Evolutionary conservation across 2,329 filamentous ascomycete genomes (phyloP).

Genomic region (Beauveria medogensis): DNA sequence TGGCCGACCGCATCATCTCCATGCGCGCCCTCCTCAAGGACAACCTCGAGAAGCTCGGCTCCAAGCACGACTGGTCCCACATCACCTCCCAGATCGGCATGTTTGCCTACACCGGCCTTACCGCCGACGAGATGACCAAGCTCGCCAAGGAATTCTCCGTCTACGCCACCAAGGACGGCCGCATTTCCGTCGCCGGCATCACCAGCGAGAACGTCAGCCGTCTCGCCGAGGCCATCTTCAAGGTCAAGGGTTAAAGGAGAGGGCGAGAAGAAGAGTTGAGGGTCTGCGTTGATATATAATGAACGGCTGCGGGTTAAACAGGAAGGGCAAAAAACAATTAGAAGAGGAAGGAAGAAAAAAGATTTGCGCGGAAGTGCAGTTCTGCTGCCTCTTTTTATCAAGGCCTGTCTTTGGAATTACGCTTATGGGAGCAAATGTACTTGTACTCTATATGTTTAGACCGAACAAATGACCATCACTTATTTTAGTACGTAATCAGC

Average conservation of each 20-base stretch:
- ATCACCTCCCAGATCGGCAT: conserved; percentile 99
- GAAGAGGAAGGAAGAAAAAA: neutral
- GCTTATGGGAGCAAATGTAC: conserved; percentile 12
- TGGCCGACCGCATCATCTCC: conserved; percentile 98
- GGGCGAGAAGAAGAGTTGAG: neutral
- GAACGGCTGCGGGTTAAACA: neutral
- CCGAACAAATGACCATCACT: neutral
- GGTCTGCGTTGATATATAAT: neutral
- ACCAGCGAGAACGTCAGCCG: conserved; percentile 71
- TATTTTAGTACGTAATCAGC: neutral
- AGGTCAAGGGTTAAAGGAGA: conserved; percentile 58
- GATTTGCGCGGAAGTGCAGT: neutral
- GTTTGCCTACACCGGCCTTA: conserved; percentile 97
- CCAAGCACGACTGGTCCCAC: conserved; percentile 97
- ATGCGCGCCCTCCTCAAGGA: conserved; percentile 93
- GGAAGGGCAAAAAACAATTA: neutral
- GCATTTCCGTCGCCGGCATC: conserved; percentile 80
- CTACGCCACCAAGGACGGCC: conserved; percentile 89
- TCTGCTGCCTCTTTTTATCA: neutral
- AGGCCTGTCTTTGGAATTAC: neutral
- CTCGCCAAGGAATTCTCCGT: conserved; percentile 94
- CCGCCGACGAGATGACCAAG: conserved; percentile 80
- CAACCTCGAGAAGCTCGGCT: conserved; percentile 90
- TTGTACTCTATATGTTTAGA: conserved; percentile 12
- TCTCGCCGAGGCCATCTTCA: conserved; percentile 76